A percentile compares a stretch with the other conserved stretches of the same genome.
phyloP scores from a whole-genome alignment of 805 yeast species.

The Pichia cabralensis region DNA sequence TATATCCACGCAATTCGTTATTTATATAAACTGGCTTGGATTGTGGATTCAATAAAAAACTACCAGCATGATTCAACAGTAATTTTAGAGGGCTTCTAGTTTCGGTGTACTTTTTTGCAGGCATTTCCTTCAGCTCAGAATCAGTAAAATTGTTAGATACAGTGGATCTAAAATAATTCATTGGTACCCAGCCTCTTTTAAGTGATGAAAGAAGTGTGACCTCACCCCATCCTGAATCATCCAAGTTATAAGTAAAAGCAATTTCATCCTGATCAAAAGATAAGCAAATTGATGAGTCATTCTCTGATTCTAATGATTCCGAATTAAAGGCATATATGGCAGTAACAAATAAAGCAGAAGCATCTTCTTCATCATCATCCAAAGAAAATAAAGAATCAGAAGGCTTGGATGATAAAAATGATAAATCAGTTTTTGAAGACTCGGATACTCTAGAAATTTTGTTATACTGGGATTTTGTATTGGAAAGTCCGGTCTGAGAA shows the following conservation, averaged over 20 bases:
- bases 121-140: constrained; percentile 8
- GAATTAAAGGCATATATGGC: constrained; percentile 27
- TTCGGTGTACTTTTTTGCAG: constrained; percentile 23
- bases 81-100: constrained; percentile 45
- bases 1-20: constrained; percentile 30
- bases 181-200: constrained; percentile 77
- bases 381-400: too few relatives aligned
- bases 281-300: constrained; percentile 64
- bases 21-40: constrained; percentile 31
- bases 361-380: constrained; percentile 19
- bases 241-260: constrained; percentile 70
- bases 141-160: constrained; percentile 15
- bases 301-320: constrained; percentile 45
- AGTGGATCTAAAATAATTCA: constrained; percentile 56
- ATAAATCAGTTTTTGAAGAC: too few relatives aligned
- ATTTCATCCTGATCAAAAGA: constrained; percentile 61
- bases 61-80: constrained; percentile 53
- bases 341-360: constrained; percentile 28
- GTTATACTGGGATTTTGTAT: too few relatives aligned
- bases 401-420: too few relatives aligned
- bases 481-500: too few relatives aligned
- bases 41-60: constrained; percentile 55
- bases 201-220: constrained; percentile 57
- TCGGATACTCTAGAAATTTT: too few relatives aligned
- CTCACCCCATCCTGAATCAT: constrained; percentile 84